A percentile compares a stretch with the other conserved stretches of the same genome.
phyloP scores from a whole-genome alignment of 495 filamentous ascomycete genomes.

The Schizothecium vesticola region DNA sequence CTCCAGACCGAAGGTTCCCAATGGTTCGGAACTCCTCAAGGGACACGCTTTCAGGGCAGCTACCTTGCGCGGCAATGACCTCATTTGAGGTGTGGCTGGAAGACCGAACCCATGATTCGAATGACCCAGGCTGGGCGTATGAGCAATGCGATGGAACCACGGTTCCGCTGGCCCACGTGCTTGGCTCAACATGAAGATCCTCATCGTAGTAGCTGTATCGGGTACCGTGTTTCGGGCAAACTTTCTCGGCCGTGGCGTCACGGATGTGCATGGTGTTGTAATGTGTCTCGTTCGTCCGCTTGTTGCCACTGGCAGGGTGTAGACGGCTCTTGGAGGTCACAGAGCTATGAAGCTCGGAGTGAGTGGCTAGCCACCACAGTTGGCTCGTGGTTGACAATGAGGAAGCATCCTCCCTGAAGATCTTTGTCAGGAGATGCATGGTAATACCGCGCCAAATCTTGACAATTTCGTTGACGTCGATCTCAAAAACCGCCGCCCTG shows the following conservation, averaged over 20 bases:
- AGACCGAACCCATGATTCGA: slow-evolving; percentile 13
- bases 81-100: slow-evolving; percentile 32
- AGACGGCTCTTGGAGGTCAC: not conserved
- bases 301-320: slow-evolving; percentile 11
- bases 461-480: slow-evolving; percentile 42
- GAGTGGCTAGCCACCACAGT: not conserved
- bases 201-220: slow-evolving; percentile 32
- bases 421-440: slow-evolving; percentile 34
- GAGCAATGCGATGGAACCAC: slow-evolving; percentile 10
- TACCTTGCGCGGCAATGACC: slow-evolving; percentile 42
- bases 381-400: not conserved
- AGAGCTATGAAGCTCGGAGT: not conserved
- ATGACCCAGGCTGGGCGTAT: not conserved
- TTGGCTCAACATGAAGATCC: not conserved
- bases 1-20: slow-evolving; percentile 41
- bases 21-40: slow-evolving; percentile 50
- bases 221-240: slow-evolving; percentile 46
- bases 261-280: slow-evolving; percentile 14
- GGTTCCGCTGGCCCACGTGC: not conserved
- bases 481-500: slow-evolving; percentile 55
- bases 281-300: slow-evolving; percentile 14
- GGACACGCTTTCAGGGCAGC: slow-evolving; percentile 38
- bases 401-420: slow-evolving; percentile 26
- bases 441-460: slow-evolving; percentile 52
- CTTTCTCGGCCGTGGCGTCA: slow-evolving; percentile 21